A percentile compares a stretch with the other conserved stretches of the same genome.
Conservation (phyloP, 768 basidiomycete genomes). For the Kwoniella heveanensis region DNA sequence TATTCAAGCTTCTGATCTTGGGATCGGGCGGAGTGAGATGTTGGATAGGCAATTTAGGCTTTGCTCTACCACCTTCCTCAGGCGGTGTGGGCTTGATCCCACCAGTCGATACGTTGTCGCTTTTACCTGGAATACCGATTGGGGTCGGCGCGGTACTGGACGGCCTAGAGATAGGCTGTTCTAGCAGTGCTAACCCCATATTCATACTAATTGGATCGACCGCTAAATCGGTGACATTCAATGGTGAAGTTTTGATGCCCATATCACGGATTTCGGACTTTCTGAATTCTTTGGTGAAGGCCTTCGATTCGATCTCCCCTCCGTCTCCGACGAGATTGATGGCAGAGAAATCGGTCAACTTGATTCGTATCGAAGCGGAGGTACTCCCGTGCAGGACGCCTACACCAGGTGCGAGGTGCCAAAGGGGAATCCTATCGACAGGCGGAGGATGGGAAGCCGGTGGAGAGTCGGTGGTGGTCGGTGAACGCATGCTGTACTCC, state of each 20-base stretch:
- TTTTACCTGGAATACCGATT: not conserved
- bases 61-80: not conserved
- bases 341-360: slow-evolving; percentile 46
- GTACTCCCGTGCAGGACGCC: slow-evolving; percentile 44
- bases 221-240: not conserved
- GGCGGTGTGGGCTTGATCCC: not conserved
- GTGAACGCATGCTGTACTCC: not conserved
- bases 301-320: not conserved
- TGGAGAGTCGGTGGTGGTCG: not conserved
- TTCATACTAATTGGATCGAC: not conserved
- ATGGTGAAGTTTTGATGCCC: slow-evolving; percentile 13
- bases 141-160: slow-evolving; percentile 7
- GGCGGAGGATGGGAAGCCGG: slow-evolving; percentile 3
- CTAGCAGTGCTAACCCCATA: not conserved
- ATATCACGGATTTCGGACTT: slow-evolving; percentile 1
- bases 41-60: not conserved
- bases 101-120: not conserved
- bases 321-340: slow-evolving; percentile 29
- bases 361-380: slow-evolving; percentile 41
- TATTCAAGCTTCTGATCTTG: not conserved
- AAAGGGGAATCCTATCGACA: slow-evolving; percentile 40
- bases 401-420: slow-evolving; percentile 46
- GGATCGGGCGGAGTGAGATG: slow-evolving; percentile 19
- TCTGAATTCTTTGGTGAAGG: not conserved
- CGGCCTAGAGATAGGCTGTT: slow-evolving; percentile 24